Percentiles rank a stretch among this genome's conserved stretches.
Evolutionary conservation across 2,329 filamentous ascomycete species (phyloP).

Genomic region (Alternaria arborescens): DNA sequence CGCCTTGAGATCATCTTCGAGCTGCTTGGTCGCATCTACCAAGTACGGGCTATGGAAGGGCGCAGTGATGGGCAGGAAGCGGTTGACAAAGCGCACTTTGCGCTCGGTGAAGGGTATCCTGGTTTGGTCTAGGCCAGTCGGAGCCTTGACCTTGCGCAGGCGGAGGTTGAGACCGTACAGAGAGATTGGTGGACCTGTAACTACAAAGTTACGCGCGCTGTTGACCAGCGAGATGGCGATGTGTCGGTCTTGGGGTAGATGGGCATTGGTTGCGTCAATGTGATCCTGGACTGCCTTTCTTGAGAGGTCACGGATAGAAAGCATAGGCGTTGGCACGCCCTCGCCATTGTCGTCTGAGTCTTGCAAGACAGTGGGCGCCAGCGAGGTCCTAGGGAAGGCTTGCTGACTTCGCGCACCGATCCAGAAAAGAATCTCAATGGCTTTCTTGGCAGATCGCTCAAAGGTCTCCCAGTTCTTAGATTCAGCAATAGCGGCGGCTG

Average conservation of each 20-base stretch:
- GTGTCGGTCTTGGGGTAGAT: constrained; percentile 89
- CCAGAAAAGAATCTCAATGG: constrained; percentile 96
- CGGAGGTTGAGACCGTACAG: constrained; percentile 95
- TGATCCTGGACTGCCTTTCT: constrained; percentile 91
- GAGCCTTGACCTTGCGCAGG: constrained; percentile 94
- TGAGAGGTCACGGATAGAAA: constrained; percentile 94
- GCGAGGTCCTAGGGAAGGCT: constrained; percentile 92
- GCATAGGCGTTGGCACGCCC: constrained; percentile 95
- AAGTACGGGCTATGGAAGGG: constrained; percentile 99
- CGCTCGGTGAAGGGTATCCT: constrained; percentile 93
- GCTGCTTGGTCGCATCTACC: constrained; percentile 78
- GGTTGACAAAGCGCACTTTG: constrained; percentile 95
- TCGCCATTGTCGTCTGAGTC: constrained; percentile 95
- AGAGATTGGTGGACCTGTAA: constrained; percentile 94
- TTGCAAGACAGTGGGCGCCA: constrained; percentile 88
- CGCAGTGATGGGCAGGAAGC: constrained; percentile 95
- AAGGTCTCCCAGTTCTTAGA: constrained; percentile 95
- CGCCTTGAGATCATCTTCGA: constrained; percentile 87
- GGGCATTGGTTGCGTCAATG: constrained; percentile 95
- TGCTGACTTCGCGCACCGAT: constrained; percentile 97
- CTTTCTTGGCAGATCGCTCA: constrained; percentile 77
- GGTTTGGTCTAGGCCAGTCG: constrained; percentile 96
- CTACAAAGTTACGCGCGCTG: constrained; percentile 95
- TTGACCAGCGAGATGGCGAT: constrained; percentile 96
- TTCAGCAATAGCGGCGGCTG: constrained; percentile 89